phyloP scores from a whole-genome alignment of 371 early-diverging fungal species.

The Mortierella sp. region DNA sequence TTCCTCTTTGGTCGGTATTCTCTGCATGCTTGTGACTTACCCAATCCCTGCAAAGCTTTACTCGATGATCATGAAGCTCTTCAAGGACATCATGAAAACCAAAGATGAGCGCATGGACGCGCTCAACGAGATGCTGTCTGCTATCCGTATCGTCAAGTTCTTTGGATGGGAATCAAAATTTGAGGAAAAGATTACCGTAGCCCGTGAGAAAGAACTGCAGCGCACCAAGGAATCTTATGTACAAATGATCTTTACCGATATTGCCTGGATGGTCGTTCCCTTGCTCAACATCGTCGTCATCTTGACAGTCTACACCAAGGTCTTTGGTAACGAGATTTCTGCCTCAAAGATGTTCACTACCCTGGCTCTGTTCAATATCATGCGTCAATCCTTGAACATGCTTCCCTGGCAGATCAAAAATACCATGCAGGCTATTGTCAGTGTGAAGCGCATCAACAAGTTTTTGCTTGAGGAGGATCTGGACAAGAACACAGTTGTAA shows the following conservation, averaged over 20 bases:
- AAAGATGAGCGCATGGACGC: constrained; percentile 76
- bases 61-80: constrained; percentile 62
- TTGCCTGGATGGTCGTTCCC: constrained; percentile 63
- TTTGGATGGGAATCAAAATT: constrained; percentile 87
- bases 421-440: constrained; percentile 78
- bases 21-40: constrained; percentile 69
- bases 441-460: constrained; percentile 75
- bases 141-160: constrained; percentile 84
- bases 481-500: constrained; percentile 39
- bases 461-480: constrained; percentile 82
- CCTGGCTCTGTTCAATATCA: constrained; percentile 72
- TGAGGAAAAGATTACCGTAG: constrained; percentile 62
- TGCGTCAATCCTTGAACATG: constrained; percentile 78
- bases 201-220: constrained; percentile 65
- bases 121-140: constrained; percentile 77
- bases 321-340: constrained; percentile 64
- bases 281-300: constrained; percentile 68
- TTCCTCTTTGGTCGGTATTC: constrained; percentile 74
- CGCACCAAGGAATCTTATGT: constrained; percentile 59
- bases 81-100: constrained; percentile 66
- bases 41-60: constrained; percentile 70
- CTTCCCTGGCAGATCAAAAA: constrained; percentile 76
- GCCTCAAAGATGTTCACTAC: constrained; percentile 76
- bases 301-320: constrained; percentile 65
- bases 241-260: constrained; percentile 43